Base-by-base conservation (phyloP, 1,284 basidiomycete genomes). In the Leccinum pallidistipes region DNA sequence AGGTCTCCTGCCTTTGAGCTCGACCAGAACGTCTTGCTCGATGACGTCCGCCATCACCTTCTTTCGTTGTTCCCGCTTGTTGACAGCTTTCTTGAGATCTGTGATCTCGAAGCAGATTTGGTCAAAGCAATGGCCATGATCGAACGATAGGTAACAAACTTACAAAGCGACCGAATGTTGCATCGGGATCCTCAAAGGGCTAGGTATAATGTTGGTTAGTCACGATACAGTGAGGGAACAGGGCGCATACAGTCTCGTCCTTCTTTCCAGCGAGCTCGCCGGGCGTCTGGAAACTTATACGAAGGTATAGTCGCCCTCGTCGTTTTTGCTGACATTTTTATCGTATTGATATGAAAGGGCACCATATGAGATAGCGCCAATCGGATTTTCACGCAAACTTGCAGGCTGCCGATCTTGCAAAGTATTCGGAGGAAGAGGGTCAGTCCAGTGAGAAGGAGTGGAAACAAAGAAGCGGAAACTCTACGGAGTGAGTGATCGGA, bases 321-420 rank as follows among this genome's bases (percentile, higher is more conserved):
- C 97, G 67, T 88, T 97, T 81, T 99, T 99, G 81, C 91, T 95
- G 38, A 92, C 92, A 72, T 98, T 99, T 79, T 99, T 99, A 99
- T 93, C 1, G 95, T 96, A 71, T 97, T 97, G 78, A 99, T 96
- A 74, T 99, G 81, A 98, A 98, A 0, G 97, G 96, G 24, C 0
- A 98, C 95, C 0, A 95, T 27, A 27, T 27, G 27, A 29, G 7
- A 29, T 29, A 92, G 57, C 97, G 99, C 77, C 97, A 99, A 76
- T 80, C 82, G 52, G 91, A 96, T 61, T 77, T 99, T 32, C 95
- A 96, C 68, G 81, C 83, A 51, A 83, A 84, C 67, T 79, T 97
- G 57, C 95, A 98, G 71, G 76, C 84, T 2, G 91, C 92, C 38
- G 97, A 97, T 21, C 73, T 98, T 27, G 86, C 90, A 62, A 90